Conservation (phyloP, 2,329 filamentous ascomycete species). For the Tolypocladium cylindrosporum region DNA sequence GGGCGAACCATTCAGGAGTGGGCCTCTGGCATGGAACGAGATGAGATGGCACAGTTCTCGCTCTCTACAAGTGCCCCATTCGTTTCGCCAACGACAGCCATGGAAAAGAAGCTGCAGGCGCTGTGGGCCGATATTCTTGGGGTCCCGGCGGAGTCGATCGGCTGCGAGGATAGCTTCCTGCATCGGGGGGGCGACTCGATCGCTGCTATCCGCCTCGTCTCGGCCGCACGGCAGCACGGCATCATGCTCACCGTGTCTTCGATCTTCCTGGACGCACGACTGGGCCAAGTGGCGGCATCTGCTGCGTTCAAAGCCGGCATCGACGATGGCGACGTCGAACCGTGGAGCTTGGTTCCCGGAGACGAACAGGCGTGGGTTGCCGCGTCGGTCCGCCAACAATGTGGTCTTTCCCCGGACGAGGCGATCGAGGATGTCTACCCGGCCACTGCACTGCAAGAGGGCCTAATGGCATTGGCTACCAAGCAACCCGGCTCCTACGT, state of each 20-base stretch:
- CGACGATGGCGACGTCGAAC: no score
- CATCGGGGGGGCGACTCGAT: slow-evolving; percentile 1
- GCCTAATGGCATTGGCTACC: no score
- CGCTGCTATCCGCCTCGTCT: neutral
- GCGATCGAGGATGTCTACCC: no score
- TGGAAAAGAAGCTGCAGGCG: neutral
- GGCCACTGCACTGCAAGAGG: no score
- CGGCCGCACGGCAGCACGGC: neutral
- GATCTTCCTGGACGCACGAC: neutral
- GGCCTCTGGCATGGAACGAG: no score
- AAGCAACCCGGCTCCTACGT: no score
- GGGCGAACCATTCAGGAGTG: no score
- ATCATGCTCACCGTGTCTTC: neutral
- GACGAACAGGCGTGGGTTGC: no score
- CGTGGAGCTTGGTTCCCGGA: no score
- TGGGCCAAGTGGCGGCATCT: neutral
- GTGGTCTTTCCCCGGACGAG: no score
- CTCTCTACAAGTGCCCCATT: neutral
- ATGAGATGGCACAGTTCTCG: no score
- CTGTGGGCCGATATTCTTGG: slow-evolving; percentile 3
- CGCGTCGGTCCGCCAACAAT: no score
- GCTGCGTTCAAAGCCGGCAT: neutral
- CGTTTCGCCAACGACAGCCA: neutral
- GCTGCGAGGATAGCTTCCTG: neutral
- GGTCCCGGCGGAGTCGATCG: neutral